These are phyloP conservation scores for Penicillium verhagenii DNA, from an alignment of 495 filamentous ascomycete genomes.

Conservation along the genomic window DNA sequence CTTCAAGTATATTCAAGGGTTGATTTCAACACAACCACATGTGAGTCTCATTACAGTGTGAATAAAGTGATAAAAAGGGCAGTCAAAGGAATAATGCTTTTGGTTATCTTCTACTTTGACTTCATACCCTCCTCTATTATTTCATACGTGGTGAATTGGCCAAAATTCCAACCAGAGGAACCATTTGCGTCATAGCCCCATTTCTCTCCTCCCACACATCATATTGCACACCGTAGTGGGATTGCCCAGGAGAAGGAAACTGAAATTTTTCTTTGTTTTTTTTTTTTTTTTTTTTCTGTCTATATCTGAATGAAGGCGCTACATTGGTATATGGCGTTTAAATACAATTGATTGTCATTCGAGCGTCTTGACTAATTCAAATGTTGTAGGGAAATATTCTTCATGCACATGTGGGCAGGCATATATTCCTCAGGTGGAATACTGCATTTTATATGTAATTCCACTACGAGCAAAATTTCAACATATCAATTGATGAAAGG, in stretches of 20 bases:
- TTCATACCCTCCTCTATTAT: not conserved
- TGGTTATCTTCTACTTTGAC: not conserved
- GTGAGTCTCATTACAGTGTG: not conserved
- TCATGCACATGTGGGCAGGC: not conserved
- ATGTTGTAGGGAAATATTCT: not conserved
- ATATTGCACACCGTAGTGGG: not conserved
- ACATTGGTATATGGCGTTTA: too few relatives aligned
- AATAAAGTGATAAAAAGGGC: not conserved
- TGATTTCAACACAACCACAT: not conserved
- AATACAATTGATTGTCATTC: too few relatives aligned
- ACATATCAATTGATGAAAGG: too few relatives aligned
- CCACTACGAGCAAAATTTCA: not conserved
- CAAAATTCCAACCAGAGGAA: not conserved
- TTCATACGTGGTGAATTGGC: not conserved
- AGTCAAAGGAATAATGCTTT: too few relatives aligned
- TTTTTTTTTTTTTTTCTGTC: not conserved
- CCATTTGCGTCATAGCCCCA: slow-evolving; percentile 4
- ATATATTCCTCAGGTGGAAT: too few relatives aligned
- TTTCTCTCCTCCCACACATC: slow-evolving; percentile 1
- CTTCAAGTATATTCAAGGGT: slow-evolving; percentile 15
- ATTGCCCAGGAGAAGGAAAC: too few relatives aligned
- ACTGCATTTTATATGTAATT: too few relatives aligned
- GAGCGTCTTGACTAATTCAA: too few relatives aligned
- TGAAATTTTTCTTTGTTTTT: too few relatives aligned
- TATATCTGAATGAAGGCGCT: not conserved